Evolutionary conservation across 768 basidiomycete species (phyloP), one percentile per base, ranked within the genome.

Genomic region (Lactarius tabidus): DNA sequence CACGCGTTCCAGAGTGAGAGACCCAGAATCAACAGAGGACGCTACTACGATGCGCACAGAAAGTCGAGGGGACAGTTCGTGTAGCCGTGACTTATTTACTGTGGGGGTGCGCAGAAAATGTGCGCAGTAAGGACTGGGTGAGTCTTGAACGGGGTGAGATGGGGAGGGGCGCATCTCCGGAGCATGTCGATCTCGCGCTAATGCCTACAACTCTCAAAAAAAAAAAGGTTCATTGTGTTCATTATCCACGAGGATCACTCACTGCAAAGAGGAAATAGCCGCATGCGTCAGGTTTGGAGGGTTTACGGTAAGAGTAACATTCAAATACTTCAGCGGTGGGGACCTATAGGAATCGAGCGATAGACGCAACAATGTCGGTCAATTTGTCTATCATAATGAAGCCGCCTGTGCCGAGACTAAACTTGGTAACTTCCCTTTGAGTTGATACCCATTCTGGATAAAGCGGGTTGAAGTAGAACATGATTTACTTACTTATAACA

Each of bases 381-480:
- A 87, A 88, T 81, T 98, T 94, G 82, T 98, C 88, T 95, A 98
- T 97, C 71, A 98, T 96, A 68, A 98, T 98, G 66, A 99, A 94
- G 20, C 96, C 96, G 63, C 96, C 96, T 0, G 96, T 99, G n/a
- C 96, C 96, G 65, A 99, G 85, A 76, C 95, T 94, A n/a, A 92
- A 90, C 71, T 93, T 90, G 1, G 90, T 89, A 73, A 97, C 96
- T 76, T 95, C 95, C 33, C 8, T 33, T 82, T 7, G 96, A 98
- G 77, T 98, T 96, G 73, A 88, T 98, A 79, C 98, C 95, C 96
- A 98, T 98, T 65, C 91, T 92, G 20, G 26, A 45, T n/a, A 43
- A 62, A 57, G n/a, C 3, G 28, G 18, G 28, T 31, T 20, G 31
- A 41, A 60, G 53, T 54, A 26, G 18, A 29, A 33, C 23, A 57